phyloP scores from a whole-genome alignment of 164 flowering plant species.

The Cinnamomum micranthum region DNA sequence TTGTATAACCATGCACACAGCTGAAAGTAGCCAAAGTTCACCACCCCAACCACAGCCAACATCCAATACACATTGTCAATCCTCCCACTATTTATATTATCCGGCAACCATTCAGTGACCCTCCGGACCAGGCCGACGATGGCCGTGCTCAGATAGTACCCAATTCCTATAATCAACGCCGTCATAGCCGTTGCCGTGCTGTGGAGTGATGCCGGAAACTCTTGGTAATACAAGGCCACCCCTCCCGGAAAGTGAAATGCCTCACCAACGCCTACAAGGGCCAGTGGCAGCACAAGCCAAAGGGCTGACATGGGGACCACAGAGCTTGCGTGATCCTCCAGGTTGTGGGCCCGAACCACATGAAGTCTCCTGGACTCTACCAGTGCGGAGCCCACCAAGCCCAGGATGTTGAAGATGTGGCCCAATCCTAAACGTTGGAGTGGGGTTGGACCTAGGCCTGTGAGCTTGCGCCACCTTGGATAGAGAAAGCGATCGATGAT shows the following conservation, averaged over 20 bases:
- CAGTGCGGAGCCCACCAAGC: constrained; percentile 46
- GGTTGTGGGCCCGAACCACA: constrained; percentile 18
- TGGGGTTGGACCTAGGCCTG: constrained; percentile 26
- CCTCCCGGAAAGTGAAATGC: constrained; percentile 54
- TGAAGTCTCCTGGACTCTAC: constrained; percentile 48
- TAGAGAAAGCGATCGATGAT: constrained; percentile 41
- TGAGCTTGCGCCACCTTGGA: constrained; percentile 39
- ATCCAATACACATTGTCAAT: constrained; percentile 43
- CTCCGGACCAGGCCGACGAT: constrained; percentile 18
- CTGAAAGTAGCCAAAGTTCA: constrained; percentile 30
- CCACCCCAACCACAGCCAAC: constrained; percentile 24
- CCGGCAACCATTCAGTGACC: constrained; percentile 37
- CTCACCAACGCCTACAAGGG: constrained; percentile 40
- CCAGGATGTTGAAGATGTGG: constrained; percentile 40
- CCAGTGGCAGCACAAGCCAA: constrained; percentile 47
- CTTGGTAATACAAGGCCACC: constrained; percentile 43
- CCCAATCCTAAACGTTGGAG: constrained; percentile 59
- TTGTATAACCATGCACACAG: constrained; percentile 27
- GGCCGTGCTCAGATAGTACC: constrained; percentile 31
- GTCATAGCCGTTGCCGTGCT: constrained; percentile 38
- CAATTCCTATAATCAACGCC: constrained; percentile 23
- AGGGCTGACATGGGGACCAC: constrained; percentile 34
- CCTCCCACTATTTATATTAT: constrained; percentile 36
- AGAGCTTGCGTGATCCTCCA: constrained; percentile 5
- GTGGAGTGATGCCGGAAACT: constrained; percentile 29